Evolutionary conservation across 1,284 basidiomycete genomes (phyloP).

Genomic region (Trametes versicolor): DNA sequence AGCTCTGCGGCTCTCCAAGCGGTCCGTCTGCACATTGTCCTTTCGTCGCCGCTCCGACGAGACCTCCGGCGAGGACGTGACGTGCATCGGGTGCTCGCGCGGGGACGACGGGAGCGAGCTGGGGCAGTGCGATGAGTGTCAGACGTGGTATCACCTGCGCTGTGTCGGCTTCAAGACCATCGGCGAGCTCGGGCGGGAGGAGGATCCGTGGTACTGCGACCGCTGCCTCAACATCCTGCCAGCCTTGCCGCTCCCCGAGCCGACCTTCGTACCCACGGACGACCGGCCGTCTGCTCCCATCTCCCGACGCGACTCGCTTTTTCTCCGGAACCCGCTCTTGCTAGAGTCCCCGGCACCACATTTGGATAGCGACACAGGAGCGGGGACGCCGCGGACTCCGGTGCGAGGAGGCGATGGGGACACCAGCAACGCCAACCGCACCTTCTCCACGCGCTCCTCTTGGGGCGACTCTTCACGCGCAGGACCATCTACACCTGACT

Average conservation of each 20-base stretch:
- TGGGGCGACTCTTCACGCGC: conserved; percentile 54
- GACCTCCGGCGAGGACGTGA: conserved; percentile 51
- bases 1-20: conserved; percentile 75
- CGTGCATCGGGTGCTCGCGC: conserved; percentile 71
- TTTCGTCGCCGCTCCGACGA: conserved; percentile 52
- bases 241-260: conserved; percentile 56
- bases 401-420: conserved; percentile 43
- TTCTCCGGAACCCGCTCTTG: conserved; percentile 59
- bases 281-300: conserved; percentile 46
- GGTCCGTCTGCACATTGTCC: conserved; percentile 66
- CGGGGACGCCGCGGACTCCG: conserved; percentile 54
- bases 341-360: conserved; percentile 64
- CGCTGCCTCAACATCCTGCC: conserved; percentile 54
- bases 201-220: conserved; percentile 79
- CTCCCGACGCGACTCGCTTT: conserved; percentile 57
- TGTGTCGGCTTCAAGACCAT: conserved; percentile 75
- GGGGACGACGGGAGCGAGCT: conserved; percentile 72
- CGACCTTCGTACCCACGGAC: conserved; percentile 73
- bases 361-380: conserved; percentile 44
- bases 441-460: conserved; percentile 54
- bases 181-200: conserved; percentile 73
- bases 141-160: conserved; percentile 79
- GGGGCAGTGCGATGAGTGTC: conserved; percentile 81
- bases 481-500: conserved; percentile 64
- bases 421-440: conserved; percentile 29